A percentile compares a stretch with the other conserved stretches of the same genome.
Conservation (phyloP, 2,329 filamentous ascomycete species). For the Fusarium solani-melongenae region DNA sequence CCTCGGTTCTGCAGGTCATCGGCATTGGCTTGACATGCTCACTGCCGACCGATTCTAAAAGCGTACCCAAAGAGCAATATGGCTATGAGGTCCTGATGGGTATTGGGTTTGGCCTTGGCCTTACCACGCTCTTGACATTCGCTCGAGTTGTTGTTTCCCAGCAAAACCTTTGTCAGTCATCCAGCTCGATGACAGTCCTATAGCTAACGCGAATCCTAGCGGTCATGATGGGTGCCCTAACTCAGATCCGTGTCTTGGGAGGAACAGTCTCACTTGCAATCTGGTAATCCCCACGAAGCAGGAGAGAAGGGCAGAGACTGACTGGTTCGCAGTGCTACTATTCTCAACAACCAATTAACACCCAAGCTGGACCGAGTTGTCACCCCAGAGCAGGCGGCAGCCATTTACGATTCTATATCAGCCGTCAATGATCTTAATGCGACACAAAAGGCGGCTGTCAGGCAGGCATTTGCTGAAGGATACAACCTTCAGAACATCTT, state of each 20-base stretch:
- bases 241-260: conserved; percentile 26
- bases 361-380: not conserved
- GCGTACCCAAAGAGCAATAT: conserved; percentile 6
- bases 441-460: not conserved
- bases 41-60: not conserved
- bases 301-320: not conserved
- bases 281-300: not conserved
- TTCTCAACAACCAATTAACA: not conserved
- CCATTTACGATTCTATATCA: not conserved
- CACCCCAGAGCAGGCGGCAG: not conserved
- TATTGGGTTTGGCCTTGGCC: conserved; percentile 24
- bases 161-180: conserved; percentile 6
- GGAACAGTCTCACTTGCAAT: conserved; percentile 29
- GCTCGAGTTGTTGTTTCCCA: conserved; percentile 13
- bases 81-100: conserved; percentile 29
- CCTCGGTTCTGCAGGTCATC: conserved; percentile 13
- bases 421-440: not conserved
- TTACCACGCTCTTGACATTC: conserved; percentile 24
- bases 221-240: conserved; percentile 29
- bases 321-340: not conserved
- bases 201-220: not conserved
- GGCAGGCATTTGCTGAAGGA: not conserved
- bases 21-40: conserved; percentile 28
- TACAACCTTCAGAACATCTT: not conserved
- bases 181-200: accelerated